Evolutionary conservation across 192 early-diverging fungal species (phyloP).

Genomic region (Podila clonocystis): DNA sequence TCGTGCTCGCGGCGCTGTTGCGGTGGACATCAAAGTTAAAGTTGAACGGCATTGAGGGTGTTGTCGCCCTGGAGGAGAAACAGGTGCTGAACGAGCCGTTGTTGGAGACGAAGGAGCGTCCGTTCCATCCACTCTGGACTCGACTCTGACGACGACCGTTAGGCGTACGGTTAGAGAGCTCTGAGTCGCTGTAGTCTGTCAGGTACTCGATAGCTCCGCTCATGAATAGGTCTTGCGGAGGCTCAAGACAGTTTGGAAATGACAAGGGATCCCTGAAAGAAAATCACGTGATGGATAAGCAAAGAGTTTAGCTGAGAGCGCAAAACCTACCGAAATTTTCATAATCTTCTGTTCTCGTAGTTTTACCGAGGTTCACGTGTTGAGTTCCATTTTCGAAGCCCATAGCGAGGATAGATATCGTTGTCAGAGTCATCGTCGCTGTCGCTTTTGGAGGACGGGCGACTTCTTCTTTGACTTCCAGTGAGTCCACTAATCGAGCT

Average conservation of each 20-base stretch:
- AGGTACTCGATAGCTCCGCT: not conserved
- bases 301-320: not conserved
- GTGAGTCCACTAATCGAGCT: not conserved
- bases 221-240: not conserved
- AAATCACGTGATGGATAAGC: too few species aligned
- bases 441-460: not conserved
- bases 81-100: not conserved
- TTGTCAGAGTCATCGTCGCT: conserved; percentile 24
- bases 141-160: not conserved
- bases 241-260: not conserved
- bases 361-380: conserved; percentile 18
- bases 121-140: not conserved
- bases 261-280: too few species aligned
- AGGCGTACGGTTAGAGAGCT: not conserved
- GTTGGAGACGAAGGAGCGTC: not conserved
- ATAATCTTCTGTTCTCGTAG: not conserved
- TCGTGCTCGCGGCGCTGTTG: not conserved
- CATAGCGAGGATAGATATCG: not conserved
- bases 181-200: not conserved
- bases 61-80: not conserved
- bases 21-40: not conserved
- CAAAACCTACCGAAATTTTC: not conserved
- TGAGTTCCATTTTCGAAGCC: conserved; percentile 2
- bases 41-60: not conserved
- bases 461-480: not conserved